A percentile compares a stretch with the other conserved stretches of the same genome.
Evolutionary conservation across 2,329 filamentous ascomycete species (phyloP).

Genomic region (Calonectria crousiana): DNA sequence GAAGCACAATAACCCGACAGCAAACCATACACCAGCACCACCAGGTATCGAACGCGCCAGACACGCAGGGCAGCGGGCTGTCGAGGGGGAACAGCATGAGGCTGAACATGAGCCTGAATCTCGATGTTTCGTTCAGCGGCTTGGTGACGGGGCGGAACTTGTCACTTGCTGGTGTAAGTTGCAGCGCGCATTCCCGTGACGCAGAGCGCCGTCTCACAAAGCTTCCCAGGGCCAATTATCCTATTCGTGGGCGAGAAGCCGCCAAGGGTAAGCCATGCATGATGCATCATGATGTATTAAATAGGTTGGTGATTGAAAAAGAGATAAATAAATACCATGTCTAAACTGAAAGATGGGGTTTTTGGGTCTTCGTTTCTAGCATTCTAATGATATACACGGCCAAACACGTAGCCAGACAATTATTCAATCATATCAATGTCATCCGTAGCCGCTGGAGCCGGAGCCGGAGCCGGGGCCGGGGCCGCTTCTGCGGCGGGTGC

Average conservation of each 20-base stretch:
- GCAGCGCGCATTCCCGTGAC: not conserved
- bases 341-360: slow-evolving; percentile 29
- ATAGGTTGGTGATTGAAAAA: not conserved
- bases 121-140: slow-evolving; percentile 41
- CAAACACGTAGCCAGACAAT: slow-evolving; percentile 25
- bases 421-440: slow-evolving; percentile 81
- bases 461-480: slow-evolving; percentile 18
- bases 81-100: slow-evolving; percentile 38
- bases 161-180: slow-evolving; percentile 39
- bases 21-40: slow-evolving; percentile 35
- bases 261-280: slow-evolving; percentile 19
- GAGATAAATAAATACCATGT: not conserved
- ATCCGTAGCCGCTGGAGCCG: slow-evolving; percentile 51
- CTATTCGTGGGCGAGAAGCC: slow-evolving; percentile 37
- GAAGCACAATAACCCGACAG: slow-evolving; percentile 33
- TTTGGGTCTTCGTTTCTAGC: slow-evolving; percentile 36
- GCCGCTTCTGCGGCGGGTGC: slow-evolving; percentile 40
- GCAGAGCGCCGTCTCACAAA: slow-evolving; percentile 20
- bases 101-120: slow-evolving; percentile 41
- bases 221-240: slow-evolving; percentile 36
- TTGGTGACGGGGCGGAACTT: slow-evolving; percentile 42
- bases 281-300: not conserved
- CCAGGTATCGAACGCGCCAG: slow-evolving; percentile 8
- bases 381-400: slow-evolving; percentile 44
- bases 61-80: slow-evolving; percentile 4